phyloP scores from a whole-genome alignment of 1,284 basidiomycete genomes.

The Coniferiporia sulphurascens region DNA sequence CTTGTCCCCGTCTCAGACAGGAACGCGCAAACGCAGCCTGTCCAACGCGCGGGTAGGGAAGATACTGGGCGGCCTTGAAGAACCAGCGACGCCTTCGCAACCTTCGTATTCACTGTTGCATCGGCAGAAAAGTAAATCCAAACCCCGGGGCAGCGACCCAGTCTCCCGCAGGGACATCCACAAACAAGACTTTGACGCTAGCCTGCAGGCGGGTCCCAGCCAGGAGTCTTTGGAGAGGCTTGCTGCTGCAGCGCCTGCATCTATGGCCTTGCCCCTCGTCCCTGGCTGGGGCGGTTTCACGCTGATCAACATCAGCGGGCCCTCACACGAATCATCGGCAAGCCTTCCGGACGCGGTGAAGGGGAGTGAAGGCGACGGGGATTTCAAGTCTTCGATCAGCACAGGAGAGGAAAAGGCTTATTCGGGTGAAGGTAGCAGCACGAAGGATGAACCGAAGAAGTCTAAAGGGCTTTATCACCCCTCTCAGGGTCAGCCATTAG shows the following conservation, averaged over 20 bases:
- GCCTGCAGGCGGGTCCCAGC: not conserved
- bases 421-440: not conserved
- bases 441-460: not conserved
- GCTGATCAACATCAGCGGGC: not conserved
- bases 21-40: not conserved
- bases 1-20: not conserved
- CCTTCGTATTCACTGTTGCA: not conserved
- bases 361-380: not conserved
- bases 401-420: not conserved
- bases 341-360: not conserved
- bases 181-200: not conserved
- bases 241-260: not conserved
- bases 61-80: not conserved
- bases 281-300: not conserved
- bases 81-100: not conserved
- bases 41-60: not conserved
- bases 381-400: not conserved
- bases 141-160: not conserved
- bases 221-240: not conserved
- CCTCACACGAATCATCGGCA: not conserved
- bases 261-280: not conserved
- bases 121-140: not conserved
- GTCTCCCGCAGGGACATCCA: not conserved
- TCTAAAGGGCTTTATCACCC: conserved; percentile 28
- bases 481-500: conserved; percentile 35